A percentile compares a stretch with the other conserved stretches of the same genome.
phyloP scores from a whole-genome alignment of 352 stramenopile species.

The Phytophthora multivora region DNA sequence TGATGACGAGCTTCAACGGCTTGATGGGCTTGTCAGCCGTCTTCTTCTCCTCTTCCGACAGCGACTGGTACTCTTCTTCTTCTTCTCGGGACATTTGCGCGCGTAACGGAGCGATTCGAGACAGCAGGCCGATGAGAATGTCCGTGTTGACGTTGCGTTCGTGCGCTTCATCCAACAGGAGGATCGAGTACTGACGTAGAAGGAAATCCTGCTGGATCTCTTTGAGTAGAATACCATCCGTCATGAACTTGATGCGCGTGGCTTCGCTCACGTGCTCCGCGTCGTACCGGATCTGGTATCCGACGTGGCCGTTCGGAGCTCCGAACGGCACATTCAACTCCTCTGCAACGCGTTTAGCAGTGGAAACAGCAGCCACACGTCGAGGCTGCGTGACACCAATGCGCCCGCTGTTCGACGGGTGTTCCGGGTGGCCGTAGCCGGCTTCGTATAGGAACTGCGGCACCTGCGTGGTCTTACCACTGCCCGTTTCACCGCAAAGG shows the following conservation, averaged over 20 bases:
- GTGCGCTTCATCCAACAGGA: conserved; percentile 96
- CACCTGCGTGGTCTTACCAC: conserved; percentile 98
- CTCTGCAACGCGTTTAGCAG: conserved; percentile 96
- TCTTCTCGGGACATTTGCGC: conserved; percentile 86
- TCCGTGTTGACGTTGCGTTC: conserved; percentile 97
- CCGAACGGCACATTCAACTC: conserved; percentile 94
- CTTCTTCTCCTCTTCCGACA: conserved; percentile 48
- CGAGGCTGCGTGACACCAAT: conserved; percentile 98
- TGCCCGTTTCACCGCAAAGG: conserved; percentile 98
- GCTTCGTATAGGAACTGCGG: conserved; percentile 99
- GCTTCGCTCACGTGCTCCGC: conserved; percentile 87
- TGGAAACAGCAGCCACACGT: conserved; percentile 98
- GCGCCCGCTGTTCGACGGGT: conserved; percentile 51
- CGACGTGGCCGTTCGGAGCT: conserved; percentile 76
- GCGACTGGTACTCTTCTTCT: conserved; percentile 49
- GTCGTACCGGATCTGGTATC: conserved; percentile 99
- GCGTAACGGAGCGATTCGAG: conserved; percentile 92
- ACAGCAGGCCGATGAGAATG: conserved; percentile 97
- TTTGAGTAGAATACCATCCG: conserved; percentile 98
- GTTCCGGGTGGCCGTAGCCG: conserved; percentile 79
- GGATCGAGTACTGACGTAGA: conserved; percentile 77
- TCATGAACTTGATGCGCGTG: conserved; percentile 99
- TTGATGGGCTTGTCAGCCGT: conserved; percentile 64
- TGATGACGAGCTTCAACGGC: conserved; percentile 91
- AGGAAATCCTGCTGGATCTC: conserved; percentile 93